Percentiles rank a stretch among this genome's conserved stretches.
These are phyloP conservation scores for Phialophora tarda DNA, from an alignment of 2,329 filamentous ascomycete species.

Conservation along the genomic window DNA sequence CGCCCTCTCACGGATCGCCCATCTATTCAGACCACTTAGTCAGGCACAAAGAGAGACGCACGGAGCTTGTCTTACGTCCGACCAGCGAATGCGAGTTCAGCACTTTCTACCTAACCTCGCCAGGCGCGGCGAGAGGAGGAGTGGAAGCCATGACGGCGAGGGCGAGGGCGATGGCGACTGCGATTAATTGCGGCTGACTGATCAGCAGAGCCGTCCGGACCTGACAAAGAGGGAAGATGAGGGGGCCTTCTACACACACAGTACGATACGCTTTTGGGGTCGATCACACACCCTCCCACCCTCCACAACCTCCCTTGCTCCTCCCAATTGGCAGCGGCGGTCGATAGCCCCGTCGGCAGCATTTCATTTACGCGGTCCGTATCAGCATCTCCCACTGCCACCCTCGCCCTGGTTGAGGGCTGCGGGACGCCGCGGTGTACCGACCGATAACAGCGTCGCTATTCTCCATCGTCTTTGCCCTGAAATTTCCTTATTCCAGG, in stretches of 20 bases:
- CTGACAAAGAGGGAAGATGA: conserved; percentile 5
- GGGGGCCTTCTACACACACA: not conserved
- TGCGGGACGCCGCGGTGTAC: not conserved
- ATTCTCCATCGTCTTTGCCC: conserved; percentile 1
- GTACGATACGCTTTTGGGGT: not conserved
- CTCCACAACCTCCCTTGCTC: not conserved
- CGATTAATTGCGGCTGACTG: conserved; percentile 19
- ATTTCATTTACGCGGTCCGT: conserved; percentile 4
- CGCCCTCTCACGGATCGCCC: not conserved
- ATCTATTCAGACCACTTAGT: not conserved
- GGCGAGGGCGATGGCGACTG: not conserved
- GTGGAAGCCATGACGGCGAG: not conserved
- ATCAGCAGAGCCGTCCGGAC: not conserved
- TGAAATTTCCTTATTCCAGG: conserved; percentile 2
- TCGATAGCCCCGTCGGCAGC: not conserved
- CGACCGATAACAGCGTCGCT: conserved; percentile 3
- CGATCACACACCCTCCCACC: not conserved
- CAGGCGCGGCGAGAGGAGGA: not conserved
- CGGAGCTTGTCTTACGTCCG: not conserved
- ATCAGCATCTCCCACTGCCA: not conserved
- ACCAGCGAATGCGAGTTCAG: not conserved
- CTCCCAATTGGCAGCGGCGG: conserved; percentile 9
- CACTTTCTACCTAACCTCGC: conserved; percentile 4
- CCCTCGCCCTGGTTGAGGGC: not conserved
- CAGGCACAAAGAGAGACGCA: not conserved